Conservation (phyloP, 768 basidiomycete genomes). For the Dioszegia aurantiaca region DNA sequence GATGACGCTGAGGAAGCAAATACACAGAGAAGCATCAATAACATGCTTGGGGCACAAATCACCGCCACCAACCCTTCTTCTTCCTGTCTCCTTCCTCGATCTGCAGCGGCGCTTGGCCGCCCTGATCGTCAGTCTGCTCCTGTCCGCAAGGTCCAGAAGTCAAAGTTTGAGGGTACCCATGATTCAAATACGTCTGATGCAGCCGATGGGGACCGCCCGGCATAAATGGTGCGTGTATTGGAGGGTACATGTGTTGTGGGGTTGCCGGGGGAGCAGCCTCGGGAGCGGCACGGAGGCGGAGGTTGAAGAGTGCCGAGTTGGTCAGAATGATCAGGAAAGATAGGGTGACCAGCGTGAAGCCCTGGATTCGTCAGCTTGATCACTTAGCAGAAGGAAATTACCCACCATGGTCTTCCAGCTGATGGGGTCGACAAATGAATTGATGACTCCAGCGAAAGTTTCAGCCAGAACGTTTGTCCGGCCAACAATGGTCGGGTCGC, state of each 20-base stretch:
- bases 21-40: neutral
- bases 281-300: slow-evolving; percentile 19
- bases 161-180: neutral
- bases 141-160: neutral
- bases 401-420: slow-evolving; percentile 93
- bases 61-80: slow-evolving; percentile 30
- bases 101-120: too few species aligned
- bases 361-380: slow-evolving; percentile 23
- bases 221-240: slow-evolving; percentile 9
- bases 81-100: slow-evolving; percentile 20
- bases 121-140: neutral
- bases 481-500: slow-evolving; percentile 83
- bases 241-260: slow-evolving; percentile 14
- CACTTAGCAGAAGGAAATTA: neutral
- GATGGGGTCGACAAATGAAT: slow-evolving; percentile 94
- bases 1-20: neutral
- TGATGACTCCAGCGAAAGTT: slow-evolving; percentile 91
- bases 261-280: slow-evolving; percentile 1
- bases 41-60: neutral
- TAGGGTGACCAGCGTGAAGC: slow-evolving; percentile 51
- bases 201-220: neutral
- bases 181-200: neutral
- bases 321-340: slow-evolving; percentile 48
- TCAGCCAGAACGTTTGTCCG: slow-evolving; percentile 88
- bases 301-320: slow-evolving; percentile 50